Percentiles rank a stretch among this genome's conserved stretches.
phyloP scores from a whole-genome alignment of 2,329 filamentous ascomycete genomes.

The Tolypocladium paradoxum region DNA sequence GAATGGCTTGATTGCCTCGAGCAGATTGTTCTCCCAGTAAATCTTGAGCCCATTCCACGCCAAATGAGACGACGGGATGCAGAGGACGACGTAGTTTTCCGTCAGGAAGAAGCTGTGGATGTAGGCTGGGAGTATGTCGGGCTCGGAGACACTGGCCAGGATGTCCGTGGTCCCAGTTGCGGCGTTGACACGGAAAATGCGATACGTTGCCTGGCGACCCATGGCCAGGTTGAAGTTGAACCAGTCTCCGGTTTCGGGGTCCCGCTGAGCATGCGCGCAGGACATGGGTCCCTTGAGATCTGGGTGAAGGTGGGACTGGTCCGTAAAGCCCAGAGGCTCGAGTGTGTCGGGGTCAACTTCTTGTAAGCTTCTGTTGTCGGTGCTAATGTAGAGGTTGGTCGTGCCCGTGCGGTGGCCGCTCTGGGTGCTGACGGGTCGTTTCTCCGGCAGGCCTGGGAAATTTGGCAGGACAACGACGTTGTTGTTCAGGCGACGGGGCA shows the following conservation, averaged over 20 bases:
- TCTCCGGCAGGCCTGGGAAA: conserved; percentile 42
- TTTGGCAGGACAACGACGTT: conserved; percentile 56
- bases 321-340: conserved; percentile 56
- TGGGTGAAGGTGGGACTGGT: conserved; percentile 53
- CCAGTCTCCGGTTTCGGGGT: conserved; percentile 62
- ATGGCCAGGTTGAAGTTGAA: conserved; percentile 75
- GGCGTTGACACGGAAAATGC: conserved; percentile 56
- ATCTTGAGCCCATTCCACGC: conserved; percentile 47
- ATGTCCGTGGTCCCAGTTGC: conserved; percentile 56
- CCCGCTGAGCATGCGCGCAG: conserved; percentile 60
- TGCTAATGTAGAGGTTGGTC: conserved; percentile 8
- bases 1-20: conserved; percentile 57
- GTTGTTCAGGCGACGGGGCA: conserved; percentile 34
- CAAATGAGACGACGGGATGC: conserved; percentile 57
- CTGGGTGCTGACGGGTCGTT: not conserved
- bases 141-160: conserved; percentile 51
- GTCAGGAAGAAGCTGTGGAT: conserved; percentile 78
- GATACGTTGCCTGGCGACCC: conserved; percentile 47
- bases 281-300: conserved; percentile 56
- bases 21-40: conserved; percentile 53
- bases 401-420: conserved; percentile 23
- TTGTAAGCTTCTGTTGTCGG: conserved; percentile 46
- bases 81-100: conserved; percentile 59
- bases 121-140: conserved; percentile 49
- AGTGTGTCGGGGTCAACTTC: conserved; percentile 59